Base-by-base conservation (phyloP, 257 asterid genomes). In the Gentiana dahurica region DNA sequence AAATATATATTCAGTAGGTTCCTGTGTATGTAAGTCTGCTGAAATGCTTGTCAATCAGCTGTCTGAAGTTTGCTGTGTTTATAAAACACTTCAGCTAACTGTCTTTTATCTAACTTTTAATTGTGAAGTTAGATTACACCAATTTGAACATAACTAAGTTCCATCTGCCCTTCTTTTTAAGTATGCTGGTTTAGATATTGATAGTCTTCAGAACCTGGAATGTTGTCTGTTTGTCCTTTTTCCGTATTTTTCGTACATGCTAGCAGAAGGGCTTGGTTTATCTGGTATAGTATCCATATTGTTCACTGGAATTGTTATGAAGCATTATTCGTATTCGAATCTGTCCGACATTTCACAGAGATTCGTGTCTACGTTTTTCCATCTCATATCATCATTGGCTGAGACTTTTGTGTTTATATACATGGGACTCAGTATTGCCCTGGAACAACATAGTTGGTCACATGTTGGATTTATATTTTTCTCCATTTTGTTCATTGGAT, bases 281-380 rank as follows among this genome's bases (percentile, higher is more conserved):
- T 87, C 98, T 50, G 98, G 98, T 52, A 92, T 92, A 34, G 97
- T 92, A 33, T 92, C 98, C 34, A 92, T 92, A 74, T 67, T 92
- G 71, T 92, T 87, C 85, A 92, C 98, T 61, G 98, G 98, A 81
- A 89, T 92, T 55, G 95, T 91, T n/a, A 92, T 92, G 98, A 92
- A 92, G 86, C 98, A 81, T 68, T 92, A 92, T 66, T 55, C 85
- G 48, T 87, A 65, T 83, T 74, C 98, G 61, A 92, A 92, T 77
- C 74, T 91, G 82, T 87, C 98, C 35, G 97, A 87, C 59, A 87
- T 70, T 63, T 92, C 98, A 53, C 98, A 92, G 82, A 81, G 85
- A 71, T 92, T 92, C 73, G 98, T 88, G 49, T 85, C 98, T 49
- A 87, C 97, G 3, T 92, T 92, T 81, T 91, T 92, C 72, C 95